A percentile compares a stretch with the other conserved stretches of the same genome.
phyloP scores from a whole-genome alignment of 2,329 filamentous ascomycete genomes.

The Fusarium luffae region DNA sequence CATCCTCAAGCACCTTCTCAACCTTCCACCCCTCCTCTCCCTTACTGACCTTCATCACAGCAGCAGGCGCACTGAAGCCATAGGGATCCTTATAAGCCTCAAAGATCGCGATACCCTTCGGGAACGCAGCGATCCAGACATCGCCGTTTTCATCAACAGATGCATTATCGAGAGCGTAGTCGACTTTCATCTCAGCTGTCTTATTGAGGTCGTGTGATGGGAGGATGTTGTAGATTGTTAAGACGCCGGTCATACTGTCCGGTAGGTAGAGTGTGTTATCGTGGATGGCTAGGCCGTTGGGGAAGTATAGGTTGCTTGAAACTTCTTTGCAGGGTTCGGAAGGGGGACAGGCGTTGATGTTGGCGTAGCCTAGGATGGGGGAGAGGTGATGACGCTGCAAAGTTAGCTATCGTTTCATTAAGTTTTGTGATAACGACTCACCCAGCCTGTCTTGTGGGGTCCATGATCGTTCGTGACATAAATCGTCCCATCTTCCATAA shows the following conservation, averaged over 20 bases:
- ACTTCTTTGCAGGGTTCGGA: constrained; percentile 38
- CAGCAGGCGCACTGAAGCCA: constrained; percentile 3
- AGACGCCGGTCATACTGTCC: constrained; percentile 33
- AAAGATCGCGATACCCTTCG: constrained; percentile 16
- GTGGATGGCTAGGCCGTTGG: constrained; percentile 48
- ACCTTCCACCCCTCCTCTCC: constrained; percentile 13
- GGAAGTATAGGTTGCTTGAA: constrained; percentile 39
- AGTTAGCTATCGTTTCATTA: constrained; percentile 13
- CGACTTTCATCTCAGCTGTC: constrained; percentile 10
- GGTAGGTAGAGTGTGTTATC: constrained; percentile 50
- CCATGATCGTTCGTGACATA: constrained; percentile 42
- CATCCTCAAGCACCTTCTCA: constrained; percentile 42
- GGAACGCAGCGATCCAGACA: constrained; percentile 36
- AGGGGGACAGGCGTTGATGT: constrained; percentile 46
- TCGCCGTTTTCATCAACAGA: constrained; percentile 39
- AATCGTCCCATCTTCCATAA: constrained; percentile 7
- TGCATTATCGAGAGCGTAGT: constrained; percentile 38
- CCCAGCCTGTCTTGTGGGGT: constrained; percentile 21
- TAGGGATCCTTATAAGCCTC: constrained; percentile 32
- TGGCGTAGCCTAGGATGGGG: constrained; percentile 40
- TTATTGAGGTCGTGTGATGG: constrained; percentile 14
- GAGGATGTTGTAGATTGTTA: constrained; percentile 31
- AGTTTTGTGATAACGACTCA: too few relatives aligned
- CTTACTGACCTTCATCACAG: constrained; percentile 25
- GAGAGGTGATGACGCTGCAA: constrained; percentile 26